Evolutionary conservation across 176 grass and related monocot species (phyloP).

Genomic region (Guadua angustifolia): DNA sequence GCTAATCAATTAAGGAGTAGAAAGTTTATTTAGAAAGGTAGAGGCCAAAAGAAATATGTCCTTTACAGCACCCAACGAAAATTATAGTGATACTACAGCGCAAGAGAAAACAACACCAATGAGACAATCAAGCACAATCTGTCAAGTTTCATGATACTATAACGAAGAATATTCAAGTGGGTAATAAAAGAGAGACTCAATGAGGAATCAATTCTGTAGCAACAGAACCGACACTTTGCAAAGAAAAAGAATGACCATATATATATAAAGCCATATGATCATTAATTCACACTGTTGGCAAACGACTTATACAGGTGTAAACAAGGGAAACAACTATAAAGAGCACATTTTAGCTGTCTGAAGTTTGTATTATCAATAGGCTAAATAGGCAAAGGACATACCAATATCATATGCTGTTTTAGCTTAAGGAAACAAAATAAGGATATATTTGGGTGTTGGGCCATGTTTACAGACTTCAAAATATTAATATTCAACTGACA

Average conservation of each 20-base stretch:
- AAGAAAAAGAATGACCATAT: slow-evolving; percentile 1
- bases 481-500: slow-evolving; percentile 13
- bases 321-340: slow-evolving; percentile 6
- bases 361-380: slow-evolving; percentile 11
- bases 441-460: background rate
- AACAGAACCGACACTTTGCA: background rate
- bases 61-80: too few species aligned
- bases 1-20: too few species aligned
- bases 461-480: background rate
- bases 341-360: background rate
- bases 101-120: too few species aligned
- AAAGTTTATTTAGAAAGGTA: too few species aligned
- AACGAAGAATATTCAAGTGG: background rate
- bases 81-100: too few species aligned
- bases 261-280: background rate
- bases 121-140: too few species aligned
- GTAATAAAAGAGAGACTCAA: background rate
- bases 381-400: background rate
- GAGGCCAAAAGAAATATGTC: too few species aligned
- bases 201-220: background rate
- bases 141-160: background rate
- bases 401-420: background rate
- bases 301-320: background rate
- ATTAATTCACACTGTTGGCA: background rate
- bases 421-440: background rate